These are phyloP conservation scores for Camellia japonica DNA, from an alignment of 148 eudicot genomes.

Conservation along the genomic window DNA sequence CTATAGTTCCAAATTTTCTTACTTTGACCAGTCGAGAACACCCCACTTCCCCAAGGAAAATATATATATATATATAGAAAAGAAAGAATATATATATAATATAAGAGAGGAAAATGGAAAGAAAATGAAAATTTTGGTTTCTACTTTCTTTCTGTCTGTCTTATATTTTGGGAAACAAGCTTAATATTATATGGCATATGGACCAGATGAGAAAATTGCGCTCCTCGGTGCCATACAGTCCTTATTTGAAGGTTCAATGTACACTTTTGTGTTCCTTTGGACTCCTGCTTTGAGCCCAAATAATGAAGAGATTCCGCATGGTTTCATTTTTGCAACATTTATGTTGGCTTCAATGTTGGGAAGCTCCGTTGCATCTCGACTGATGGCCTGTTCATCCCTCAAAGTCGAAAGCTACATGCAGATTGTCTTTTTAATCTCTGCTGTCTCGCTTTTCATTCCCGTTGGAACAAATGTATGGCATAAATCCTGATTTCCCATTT, in stretches of 20 bases:
- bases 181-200: not conserved
- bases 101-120: not conserved
- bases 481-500: not conserved
- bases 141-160: not conserved
- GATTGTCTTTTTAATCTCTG: slow-evolving; percentile 63
- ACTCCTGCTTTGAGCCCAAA: slow-evolving; percentile 85
- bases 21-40: not conserved
- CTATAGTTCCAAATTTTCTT: not conserved
- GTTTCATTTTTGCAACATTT: slow-evolving; percentile 79
- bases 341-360: slow-evolving; percentile 86
- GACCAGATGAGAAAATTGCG: slow-evolving; percentile 74
- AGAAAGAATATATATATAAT: not conserved
- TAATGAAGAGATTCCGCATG: slow-evolving; percentile 76
- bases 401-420: slow-evolving; percentile 92
- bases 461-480: slow-evolving; percentile 45
- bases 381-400: slow-evolving; percentile 50
- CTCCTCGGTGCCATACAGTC: slow-evolving; percentile 85
- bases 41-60: not conserved
- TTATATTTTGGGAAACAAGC: not conserved
- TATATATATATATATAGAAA: not conserved
- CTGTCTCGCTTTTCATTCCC: slow-evolving; percentile 71
- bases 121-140: not conserved
- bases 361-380: slow-evolving; percentile 74
- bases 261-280: slow-evolving; percentile 84
- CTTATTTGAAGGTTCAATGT: slow-evolving; percentile 84